phyloP scores from a whole-genome alignment of 441 rosid species.

The Francoa sonchifolia region DNA sequence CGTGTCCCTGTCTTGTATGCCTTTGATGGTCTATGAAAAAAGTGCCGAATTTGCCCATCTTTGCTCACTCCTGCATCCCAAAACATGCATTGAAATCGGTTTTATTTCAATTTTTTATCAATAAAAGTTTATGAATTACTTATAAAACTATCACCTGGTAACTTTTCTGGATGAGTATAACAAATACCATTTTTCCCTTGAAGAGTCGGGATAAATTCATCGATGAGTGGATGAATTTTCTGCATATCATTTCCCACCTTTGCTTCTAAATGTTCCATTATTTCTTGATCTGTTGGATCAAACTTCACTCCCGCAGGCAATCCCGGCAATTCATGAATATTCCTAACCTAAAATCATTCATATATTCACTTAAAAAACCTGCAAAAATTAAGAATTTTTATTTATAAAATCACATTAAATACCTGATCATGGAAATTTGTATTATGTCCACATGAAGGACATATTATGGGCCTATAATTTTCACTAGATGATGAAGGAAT shows the following conservation, averaged over 20 bases:
- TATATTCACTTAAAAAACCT: neutral
- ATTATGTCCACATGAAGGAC: constrained; percentile 82
- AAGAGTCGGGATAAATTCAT: constrained; percentile 73
- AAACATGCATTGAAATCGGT: neutral
- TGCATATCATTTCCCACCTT: constrained; percentile 42
- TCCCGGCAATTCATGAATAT: constrained; percentile 67
- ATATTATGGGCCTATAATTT: constrained; percentile 21
- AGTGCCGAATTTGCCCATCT: constrained; percentile 89
- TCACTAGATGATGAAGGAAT: too few species aligned
- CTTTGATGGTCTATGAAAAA: constrained; percentile 90
- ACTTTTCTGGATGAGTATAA: constrained; percentile 87
- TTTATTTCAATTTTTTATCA: neutral
- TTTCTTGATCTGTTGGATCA: constrained; percentile 89
- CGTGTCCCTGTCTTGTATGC: constrained; percentile 96
- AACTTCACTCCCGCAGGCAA: constrained; percentile 93
- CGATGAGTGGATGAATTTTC: constrained; percentile 76
- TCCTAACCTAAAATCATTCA: constrained; percentile 19
- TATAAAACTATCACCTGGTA: constrained; percentile 43
- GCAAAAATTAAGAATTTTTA: too few species aligned
- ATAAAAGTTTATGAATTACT: neutral
- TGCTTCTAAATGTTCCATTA: constrained; percentile 73
- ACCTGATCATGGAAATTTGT: constrained; percentile 56
- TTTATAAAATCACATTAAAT: neutral
- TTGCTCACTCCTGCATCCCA: constrained; percentile 56
- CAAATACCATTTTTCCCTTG: constrained; percentile 91